These are phyloP conservation scores for Colletotrichum chrysophilum DNA, from an alignment of 2,329 filamentous ascomycete genomes.

Conservation along the genomic window DNA sequence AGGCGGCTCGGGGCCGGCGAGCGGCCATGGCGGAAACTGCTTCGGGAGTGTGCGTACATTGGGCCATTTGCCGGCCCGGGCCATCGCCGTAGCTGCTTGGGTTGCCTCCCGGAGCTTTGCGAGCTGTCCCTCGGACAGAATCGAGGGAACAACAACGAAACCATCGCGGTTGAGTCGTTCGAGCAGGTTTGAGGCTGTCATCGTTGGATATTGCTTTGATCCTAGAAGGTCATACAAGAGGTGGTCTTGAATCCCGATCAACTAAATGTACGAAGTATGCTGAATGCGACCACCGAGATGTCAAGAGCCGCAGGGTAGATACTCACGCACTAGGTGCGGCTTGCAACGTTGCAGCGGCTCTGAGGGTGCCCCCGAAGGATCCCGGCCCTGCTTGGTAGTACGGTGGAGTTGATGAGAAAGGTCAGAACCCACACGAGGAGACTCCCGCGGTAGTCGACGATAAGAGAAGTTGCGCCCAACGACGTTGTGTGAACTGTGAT, in stretches of 20 bases:
- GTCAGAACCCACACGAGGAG: not conserved
- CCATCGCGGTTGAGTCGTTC: slow-evolving; percentile 71
- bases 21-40: slow-evolving; percentile 84
- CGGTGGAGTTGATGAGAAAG: not conserved
- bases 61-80: slow-evolving; percentile 78
- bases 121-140: slow-evolving; percentile 64
- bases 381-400: not conserved
- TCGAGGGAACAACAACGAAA: slow-evolving; percentile 74
- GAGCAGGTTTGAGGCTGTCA: slow-evolving; percentile 36
- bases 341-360: slow-evolving; percentile 12
- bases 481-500: not conserved
- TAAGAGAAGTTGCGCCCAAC: not conserved
- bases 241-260: not conserved
- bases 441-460: not conserved
- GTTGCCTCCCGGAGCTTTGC: slow-evolving; percentile 65
- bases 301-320: not conserved
- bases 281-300: not conserved
- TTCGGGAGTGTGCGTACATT: slow-evolving; percentile 85
- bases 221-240: not conserved
- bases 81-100: slow-evolving; percentile 59
- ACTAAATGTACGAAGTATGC: not conserved
- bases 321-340: not conserved
- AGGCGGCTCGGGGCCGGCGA: slow-evolving; percentile 48
- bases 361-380: not conserved
- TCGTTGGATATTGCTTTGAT: not conserved